Conservation (phyloP, 345 rosid genomes). For the Salix udensis region DNA sequence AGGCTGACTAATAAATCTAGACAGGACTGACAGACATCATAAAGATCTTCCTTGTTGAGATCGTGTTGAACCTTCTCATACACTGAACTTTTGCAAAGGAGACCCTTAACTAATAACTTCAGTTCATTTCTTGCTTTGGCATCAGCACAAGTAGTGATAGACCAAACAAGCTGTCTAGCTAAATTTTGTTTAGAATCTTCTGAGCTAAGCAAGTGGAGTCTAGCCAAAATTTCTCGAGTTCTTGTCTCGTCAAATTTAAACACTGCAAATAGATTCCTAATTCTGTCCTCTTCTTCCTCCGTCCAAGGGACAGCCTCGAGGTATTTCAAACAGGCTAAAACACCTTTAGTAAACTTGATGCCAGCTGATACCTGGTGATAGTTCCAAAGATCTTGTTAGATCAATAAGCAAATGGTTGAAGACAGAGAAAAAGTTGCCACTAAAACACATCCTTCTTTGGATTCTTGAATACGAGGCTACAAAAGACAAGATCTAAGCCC, state of each 20-base stretch:
- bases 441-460: not conserved
- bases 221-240: conserved; percentile 57
- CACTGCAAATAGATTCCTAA: conserved; percentile 52
- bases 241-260: conserved; percentile 55
- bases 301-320: conserved; percentile 96
- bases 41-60: conserved; percentile 67
- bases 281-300: conserved; percentile 90
- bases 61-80: conserved; percentile 78
- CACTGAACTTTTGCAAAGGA: conserved; percentile 78
- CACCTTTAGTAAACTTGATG: conserved; percentile 62
- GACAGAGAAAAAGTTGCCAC: not conserved
- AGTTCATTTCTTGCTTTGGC: conserved; percentile 77
- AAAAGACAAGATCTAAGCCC: not conserved
- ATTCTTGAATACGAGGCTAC: not conserved
- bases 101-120: conserved; percentile 72
- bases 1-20: conserved; percentile 45
- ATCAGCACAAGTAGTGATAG: conserved; percentile 58
- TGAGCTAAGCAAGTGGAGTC: conserved; percentile 42
- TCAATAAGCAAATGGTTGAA: not conserved
- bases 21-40: conserved; percentile 52
- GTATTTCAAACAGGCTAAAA: conserved; percentile 67
- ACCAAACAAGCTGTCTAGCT: conserved; percentile 64
- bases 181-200: conserved; percentile 46
- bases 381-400: conserved; percentile 21
- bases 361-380: conserved; percentile 63